Percentiles rank a stretch among this genome's conserved stretches.
These are phyloP conservation scores for Colletotrichum sp. DNA, from an alignment of 2,329 filamentous ascomycete genomes.

Conservation along the genomic window DNA sequence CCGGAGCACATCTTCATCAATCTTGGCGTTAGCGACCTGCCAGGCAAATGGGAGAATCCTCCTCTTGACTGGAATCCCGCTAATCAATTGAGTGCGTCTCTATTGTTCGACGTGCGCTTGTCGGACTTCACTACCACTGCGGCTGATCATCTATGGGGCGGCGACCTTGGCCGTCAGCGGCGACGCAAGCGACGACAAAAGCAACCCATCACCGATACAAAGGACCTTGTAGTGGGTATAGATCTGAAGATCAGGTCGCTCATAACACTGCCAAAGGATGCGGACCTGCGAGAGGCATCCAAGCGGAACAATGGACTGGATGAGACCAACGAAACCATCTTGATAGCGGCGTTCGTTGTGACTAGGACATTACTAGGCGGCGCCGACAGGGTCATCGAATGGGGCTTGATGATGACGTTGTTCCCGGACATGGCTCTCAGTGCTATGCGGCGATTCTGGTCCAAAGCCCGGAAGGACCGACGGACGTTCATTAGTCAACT, in stretches of 20 bases:
- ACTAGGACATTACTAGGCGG: slow-evolving; percentile 65
- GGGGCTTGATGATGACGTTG: slow-evolving; percentile 61
- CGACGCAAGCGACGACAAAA: slow-evolving; percentile 12
- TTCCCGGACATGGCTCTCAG: slow-evolving; percentile 60
- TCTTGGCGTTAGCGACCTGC: slow-evolving; percentile 28
- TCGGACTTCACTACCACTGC: slow-evolving; percentile 25
- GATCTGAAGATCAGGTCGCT: slow-evolving; percentile 16
- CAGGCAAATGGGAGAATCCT: slow-evolving; percentile 2
- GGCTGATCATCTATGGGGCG: slow-evolving; percentile 15
- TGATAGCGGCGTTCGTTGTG: slow-evolving; percentile 63
- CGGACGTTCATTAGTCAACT: slow-evolving; percentile 60
- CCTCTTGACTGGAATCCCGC: slow-evolving; percentile 40
- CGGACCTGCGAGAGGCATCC: slow-evolving; percentile 7
- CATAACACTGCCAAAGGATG: slow-evolving; percentile 11
- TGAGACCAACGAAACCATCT: slow-evolving; percentile 23
- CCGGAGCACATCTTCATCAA: slow-evolving; percentile 45
- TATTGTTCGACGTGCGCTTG: background rate
- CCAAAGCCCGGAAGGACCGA: slow-evolving; percentile 53
- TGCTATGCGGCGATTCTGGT: slow-evolving; percentile 62
- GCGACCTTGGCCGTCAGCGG: slow-evolving; percentile 13
- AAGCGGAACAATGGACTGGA: slow-evolving; percentile 5
- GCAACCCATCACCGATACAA: background rate
- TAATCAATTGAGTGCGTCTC: slow-evolving; percentile 35
- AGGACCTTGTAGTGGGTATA: slow-evolving; percentile 14
- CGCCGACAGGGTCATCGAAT: slow-evolving; percentile 63